Evolutionary conservation across 1,284 basidiomycete genomes (phyloP), one percentile per base, ranked within the genome.

Genomic region (Apiotrichum montevideense): DNA sequence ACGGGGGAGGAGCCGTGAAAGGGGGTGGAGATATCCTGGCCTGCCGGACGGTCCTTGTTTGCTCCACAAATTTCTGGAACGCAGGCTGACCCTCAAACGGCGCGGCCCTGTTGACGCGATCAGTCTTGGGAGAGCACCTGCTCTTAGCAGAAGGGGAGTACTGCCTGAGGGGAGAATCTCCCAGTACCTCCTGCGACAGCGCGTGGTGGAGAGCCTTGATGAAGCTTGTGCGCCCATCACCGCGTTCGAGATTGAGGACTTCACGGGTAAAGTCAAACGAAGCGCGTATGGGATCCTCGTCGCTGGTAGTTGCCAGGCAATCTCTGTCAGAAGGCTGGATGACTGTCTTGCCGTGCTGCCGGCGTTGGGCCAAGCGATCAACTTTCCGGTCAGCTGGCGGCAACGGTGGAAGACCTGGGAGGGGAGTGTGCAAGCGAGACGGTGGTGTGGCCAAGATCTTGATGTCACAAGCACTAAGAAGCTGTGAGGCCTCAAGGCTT

Each of bases 221-320:
- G 66, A 93, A 92, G 71, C 87, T 90, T 6, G 76, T 78, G 21
- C 35, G 35, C 4, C 35, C 35, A n/a, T 4, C 87, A 77, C 0
- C 84, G 84, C 3, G 70, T 14, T 33, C 86, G 86, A 64, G 85
- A 56, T 85, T 85, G 45, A 92, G 80, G 61, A 79, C 83, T 68
- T 81, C 79, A 50, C 89, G 78, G 0, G 89, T 91, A 67, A 92
- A 93, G 70, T 92, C 89, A 63, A 92, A 93, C 1, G 86, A 87
- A 65, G 82, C 84, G 73, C 85, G 86, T 21, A 21, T 21, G 21
- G 21, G 21, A 33, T 65, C 64, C 7, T 35, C 48, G 13, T 51
- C 49, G 32, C 13, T 42, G 29, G 15, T 6, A 32, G 21, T 21
- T 8, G 44, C 21, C 8, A 32, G 15, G 21, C n/a, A 29, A 6